A percentile compares a stretch with the other conserved stretches of the same genome.
phyloP scores from a whole-genome alignment of 345 rosid genomes.

The Heritiera littoralis region DNA sequence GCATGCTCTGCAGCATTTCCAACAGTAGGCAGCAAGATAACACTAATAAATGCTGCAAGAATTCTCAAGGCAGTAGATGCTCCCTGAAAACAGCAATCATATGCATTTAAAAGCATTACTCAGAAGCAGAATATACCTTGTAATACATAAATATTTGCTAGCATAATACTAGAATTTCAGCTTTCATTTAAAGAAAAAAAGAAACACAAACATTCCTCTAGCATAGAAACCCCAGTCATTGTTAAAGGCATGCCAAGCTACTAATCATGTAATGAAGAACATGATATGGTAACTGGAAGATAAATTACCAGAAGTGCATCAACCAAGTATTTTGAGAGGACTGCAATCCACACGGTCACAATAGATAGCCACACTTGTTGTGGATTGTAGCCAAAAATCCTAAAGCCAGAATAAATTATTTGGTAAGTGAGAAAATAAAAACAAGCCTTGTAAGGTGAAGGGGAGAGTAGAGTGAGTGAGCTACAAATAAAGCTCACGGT shows the following conservation, averaged over 20 bases:
- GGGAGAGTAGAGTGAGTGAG: too few relatives aligned
- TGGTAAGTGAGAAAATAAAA: too few relatives aligned
- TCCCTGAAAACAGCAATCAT: constrained; percentile 44
- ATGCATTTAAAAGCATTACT: background rate
- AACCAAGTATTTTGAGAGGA: constrained; percentile 83
- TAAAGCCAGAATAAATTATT: too few relatives aligned
- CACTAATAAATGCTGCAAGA: constrained; percentile 82
- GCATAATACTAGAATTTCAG: background rate
- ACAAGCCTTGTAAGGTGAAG: too few relatives aligned
- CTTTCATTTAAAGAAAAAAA: background rate
- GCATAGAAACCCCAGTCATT: background rate
- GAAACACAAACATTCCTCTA: background rate
- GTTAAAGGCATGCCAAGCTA: background rate
- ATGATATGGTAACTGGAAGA: background rate
- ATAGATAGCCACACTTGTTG: constrained; percentile 62
- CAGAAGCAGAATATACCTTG: background rate
- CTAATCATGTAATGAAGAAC: background rate
- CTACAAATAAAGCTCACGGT: too few relatives aligned
- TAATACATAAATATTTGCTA: background rate
- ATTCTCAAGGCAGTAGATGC: constrained; percentile 71
- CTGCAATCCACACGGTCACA: constrained; percentile 77
- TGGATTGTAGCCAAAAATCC: too few relatives aligned
- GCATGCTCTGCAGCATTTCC: constrained; percentile 98
- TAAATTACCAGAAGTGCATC: constrained; percentile 75
- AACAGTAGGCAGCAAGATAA: constrained; percentile 86